phyloP scores from a whole-genome alignment of 2,329 filamentous ascomycete species.

The Pyrenophora tritici-repentis region DNA sequence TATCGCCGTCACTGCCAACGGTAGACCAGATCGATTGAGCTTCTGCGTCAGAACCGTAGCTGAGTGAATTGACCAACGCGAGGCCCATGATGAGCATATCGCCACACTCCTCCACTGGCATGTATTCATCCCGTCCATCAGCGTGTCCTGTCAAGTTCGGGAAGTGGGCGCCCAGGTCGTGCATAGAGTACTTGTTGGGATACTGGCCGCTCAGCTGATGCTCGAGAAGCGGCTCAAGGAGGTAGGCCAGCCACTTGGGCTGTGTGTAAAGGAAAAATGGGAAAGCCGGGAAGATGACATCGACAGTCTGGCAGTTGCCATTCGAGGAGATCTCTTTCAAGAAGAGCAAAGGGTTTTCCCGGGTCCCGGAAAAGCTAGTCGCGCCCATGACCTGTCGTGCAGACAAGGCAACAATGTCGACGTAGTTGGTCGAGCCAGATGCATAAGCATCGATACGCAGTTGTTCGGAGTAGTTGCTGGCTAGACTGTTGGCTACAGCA shows the following conservation, averaged over 20 bases:
- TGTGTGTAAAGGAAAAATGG: slow-evolving; percentile 88
- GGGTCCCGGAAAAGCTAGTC: slow-evolving; percentile 73
- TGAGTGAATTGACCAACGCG: slow-evolving; percentile 74
- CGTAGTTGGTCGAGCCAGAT: slow-evolving; percentile 75
- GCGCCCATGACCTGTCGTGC: slow-evolving; percentile 81
- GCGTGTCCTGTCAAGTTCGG: slow-evolving; percentile 78
- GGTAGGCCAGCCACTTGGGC: slow-evolving; percentile 77
- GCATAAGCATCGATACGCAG: slow-evolving; percentile 72
- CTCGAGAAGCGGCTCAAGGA: slow-evolving; percentile 79
- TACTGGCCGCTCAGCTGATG: slow-evolving; percentile 83
- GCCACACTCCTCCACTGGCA: slow-evolving; percentile 78
- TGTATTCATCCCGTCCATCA: slow-evolving; percentile 72
- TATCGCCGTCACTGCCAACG: slow-evolving; percentile 40
- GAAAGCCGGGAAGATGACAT: slow-evolving; percentile 85
- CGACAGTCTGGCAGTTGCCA: slow-evolving; percentile 83
- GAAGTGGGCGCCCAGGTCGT: slow-evolving; percentile 74
- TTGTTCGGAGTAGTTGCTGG: slow-evolving; percentile 74
- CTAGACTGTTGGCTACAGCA: slow-evolving; percentile 64
- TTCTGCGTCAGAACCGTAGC: slow-evolving; percentile 62
- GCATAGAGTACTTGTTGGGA: slow-evolving; percentile 80
- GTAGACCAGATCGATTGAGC: slow-evolving; percentile 65
- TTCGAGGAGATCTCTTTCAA: slow-evolving; percentile 86
- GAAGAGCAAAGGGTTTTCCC: slow-evolving; percentile 74
- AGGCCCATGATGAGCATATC: slow-evolving; percentile 85
- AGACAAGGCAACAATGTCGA: slow-evolving; percentile 76